These are phyloP conservation scores for Prunus davidiana DNA, from an alignment of 306 rosid species.

Conservation along the genomic window DNA sequence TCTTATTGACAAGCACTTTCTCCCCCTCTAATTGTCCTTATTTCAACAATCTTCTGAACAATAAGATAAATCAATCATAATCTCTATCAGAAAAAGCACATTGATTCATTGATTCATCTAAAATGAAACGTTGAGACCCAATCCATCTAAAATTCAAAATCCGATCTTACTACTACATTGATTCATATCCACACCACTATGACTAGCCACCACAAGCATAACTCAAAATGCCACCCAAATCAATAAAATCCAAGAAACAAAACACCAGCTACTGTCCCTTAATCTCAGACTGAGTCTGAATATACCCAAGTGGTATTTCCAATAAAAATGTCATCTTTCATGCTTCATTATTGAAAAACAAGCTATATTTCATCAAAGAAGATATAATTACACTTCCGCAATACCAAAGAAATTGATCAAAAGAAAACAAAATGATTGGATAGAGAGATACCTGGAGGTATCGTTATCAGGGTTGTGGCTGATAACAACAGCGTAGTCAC, in stretches of 20 bases:
- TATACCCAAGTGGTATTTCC: no score
- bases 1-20: no score
- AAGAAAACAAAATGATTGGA: neutral
- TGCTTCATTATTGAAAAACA: neutral
- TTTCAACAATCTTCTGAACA: neutral
- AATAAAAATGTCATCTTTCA: no score
- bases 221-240: neutral
- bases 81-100: no score
- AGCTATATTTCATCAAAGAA: neutral
- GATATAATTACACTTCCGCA: neutral
- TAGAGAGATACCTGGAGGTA: conserved; percentile 7
- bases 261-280: neutral
- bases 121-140: no score
- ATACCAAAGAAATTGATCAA: no score
- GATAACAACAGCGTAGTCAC: conserved; percentile 20
- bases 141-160: no score
- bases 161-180: no score
- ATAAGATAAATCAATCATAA: neutral
- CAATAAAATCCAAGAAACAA: neutral
- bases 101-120: no score
- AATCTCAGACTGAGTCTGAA: no score
- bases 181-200: no score
- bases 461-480: conserved; percentile 25
- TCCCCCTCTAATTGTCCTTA: no score
- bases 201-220: neutral